Evolutionary conservation across 1,284 basidiomycete genomes (phyloP), one percentile per base, ranked within the genome.

Genomic region (Papiliotrema laurentii): DNA sequence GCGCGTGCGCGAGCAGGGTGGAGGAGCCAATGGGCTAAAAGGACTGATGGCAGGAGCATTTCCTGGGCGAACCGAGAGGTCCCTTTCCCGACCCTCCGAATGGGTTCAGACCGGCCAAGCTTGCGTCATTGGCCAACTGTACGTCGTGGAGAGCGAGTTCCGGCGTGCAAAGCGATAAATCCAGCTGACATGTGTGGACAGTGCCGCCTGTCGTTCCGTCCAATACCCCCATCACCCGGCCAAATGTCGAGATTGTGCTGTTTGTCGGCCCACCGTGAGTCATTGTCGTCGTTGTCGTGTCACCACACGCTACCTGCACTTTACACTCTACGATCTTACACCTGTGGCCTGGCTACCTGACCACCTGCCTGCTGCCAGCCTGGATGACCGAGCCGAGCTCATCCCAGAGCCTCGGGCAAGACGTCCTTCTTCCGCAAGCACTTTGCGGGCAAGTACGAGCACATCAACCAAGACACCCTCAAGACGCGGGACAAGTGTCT

Each of bases 391-490:
- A 37, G 18, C 9, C 35, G 11, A 19, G 41, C 40, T 54, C 24
- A 52, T 38, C 13, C 9, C 43, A 69, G 67, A 0, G 85, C 84
- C 42, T 74, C 89, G 1, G 93, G 93, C 37, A 97, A 97, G 73
- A 85, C 89, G 0, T 80, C 83, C 0, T 87, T 93, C 68, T 97
- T 80, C 71, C 74, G 76, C 11, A 77, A 71, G 33, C 75, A 89
- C 63, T 93, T 97, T 65, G 70, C 75, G n/a, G 76, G 81, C 0
- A 74, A 71, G 4, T 94, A 97, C 67, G 74, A 78, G 3, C 88
- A 92, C 59, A 78, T 96, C 52, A 93, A 93, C 66, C 90, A 94
- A 73, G 90, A 94, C 68, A 83, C 76, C 1, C 75, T 97, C 1
- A 54, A 57, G 14, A 83, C 82, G 11, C 78, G 86, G 38, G 76